Conservation (phyloP, 225 moss, liverwort and hornwort species). For the Asterella californica region DNA sequence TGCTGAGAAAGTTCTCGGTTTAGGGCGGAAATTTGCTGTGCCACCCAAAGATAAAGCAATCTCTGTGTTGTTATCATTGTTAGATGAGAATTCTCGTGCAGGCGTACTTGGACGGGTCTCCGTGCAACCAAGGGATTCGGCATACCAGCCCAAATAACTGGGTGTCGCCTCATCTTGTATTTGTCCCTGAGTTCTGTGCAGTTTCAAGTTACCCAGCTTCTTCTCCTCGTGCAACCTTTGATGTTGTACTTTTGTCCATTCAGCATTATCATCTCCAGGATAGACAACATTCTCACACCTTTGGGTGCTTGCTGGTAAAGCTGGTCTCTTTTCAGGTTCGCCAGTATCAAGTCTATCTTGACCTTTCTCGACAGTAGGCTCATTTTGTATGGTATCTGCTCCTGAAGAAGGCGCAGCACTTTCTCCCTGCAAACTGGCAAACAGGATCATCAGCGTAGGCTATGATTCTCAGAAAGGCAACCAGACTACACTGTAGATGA, state of each 20-base stretch:
- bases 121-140: background rate
- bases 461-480: background rate
- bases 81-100: background rate
- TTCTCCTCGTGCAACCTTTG: background rate
- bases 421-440: conserved; percentile 6
- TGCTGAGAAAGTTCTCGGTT: background rate
- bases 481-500: background rate
- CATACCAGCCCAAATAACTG: background rate
- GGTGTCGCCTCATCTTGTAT: background rate
- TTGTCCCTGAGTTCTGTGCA: background rate
- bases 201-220: background rate
- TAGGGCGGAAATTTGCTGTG: too few species aligned
- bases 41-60: background rate
- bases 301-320: background rate
- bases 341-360: background rate
- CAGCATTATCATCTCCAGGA: background rate
- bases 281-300: background rate
- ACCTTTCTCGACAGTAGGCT: background rate
- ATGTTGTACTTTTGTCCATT: background rate
- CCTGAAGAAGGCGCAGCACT: background rate
- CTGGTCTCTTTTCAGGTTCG: background rate
- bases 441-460: background rate
- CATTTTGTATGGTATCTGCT: background rate
- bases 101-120: background rate
- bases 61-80: background rate